phyloP scores from a whole-genome alignment of 2,329 filamentous ascomycete species.

The Penicillium hesseltinei region DNA sequence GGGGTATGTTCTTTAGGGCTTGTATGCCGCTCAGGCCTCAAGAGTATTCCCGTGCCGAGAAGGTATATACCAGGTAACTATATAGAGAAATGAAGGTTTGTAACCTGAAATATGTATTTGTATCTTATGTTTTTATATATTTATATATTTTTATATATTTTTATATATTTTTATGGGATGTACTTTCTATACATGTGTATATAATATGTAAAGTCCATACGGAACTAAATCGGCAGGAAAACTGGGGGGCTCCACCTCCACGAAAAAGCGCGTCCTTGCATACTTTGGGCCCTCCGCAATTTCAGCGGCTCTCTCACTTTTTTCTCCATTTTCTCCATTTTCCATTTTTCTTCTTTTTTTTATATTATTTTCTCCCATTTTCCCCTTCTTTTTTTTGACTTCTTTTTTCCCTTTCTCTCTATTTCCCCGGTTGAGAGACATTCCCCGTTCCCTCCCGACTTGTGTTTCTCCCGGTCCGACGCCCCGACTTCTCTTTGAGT shows the following conservation, averaged over 20 bases:
- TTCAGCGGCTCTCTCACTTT: slow-evolving; percentile 20
- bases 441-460: slow-evolving; percentile 25
- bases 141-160: background rate
- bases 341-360: slow-evolving; percentile 7
- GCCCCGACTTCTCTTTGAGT: slow-evolving; percentile 29
- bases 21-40: background rate
- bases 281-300: slow-evolving; percentile 26
- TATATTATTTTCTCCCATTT: slow-evolving; percentile 3
- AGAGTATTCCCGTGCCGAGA: background rate
- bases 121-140: background rate
- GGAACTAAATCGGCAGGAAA: slow-evolving; percentile 13
- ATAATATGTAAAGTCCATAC: too few relatives aligned
- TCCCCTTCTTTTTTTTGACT: background rate
- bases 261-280: slow-evolving; percentile 26
- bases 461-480: slow-evolving; percentile 29
- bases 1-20: background rate
- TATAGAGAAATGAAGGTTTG: background rate
- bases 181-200: background rate
- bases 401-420: slow-evolving; percentile 11
- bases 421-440: slow-evolving; percentile 9
- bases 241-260: slow-evolving; percentile 23
- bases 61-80: background rate
- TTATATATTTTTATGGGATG: background rate
- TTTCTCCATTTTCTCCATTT: slow-evolving; percentile 11
- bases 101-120: background rate